Evolutionary conservation across 352 stramenopile species (phyloP), one percentile per base, ranked within the genome.

Genomic region (Phytophthora melonis): DNA sequence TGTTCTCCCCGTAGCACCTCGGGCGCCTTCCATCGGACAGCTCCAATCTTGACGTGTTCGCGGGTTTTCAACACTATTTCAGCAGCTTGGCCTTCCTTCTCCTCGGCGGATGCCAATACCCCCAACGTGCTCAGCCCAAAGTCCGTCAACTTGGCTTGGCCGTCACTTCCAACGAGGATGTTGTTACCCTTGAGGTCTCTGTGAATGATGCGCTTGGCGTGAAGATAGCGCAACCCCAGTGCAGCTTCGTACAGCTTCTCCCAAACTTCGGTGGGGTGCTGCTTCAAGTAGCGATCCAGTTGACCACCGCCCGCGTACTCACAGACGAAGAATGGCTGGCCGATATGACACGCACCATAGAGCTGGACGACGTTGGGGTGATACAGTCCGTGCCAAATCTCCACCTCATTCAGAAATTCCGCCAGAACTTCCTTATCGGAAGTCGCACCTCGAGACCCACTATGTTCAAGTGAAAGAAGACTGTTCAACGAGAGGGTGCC

Each of bases 1-100:
- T 58, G 53, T 10, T 72, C 34, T 1, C 41, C 58, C 3, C 6
- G 9, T 11, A 72, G 30, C 5, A 63, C 23, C 49, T 76, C 54
- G 23, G 72, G 72, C 3, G 68, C 58, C 23, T 54, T 63, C 72
- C 72, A 66, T 21, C 49, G 63, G 10, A 49, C 45, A 7, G 41
- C 54, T 32, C 60, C 43, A 43, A 56, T 54, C 14, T 30, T 30
- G 14, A 14, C 13, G 4, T 43, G 18, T 9, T 19, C 41, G 8
- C 41, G 16, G 16, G 3, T 19, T 32, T 32, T 32, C 27, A 32
- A 32, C 14, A 9, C 4, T 8, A 52, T 13, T 52, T 25, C n/a
- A 25, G 16, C 27, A 6, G 3, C 27, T 32, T 32, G 3, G 3
- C 27, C 27, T 5, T 32, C 3, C 5, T 19, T 19, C 4, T 11